These are phyloP conservation scores for Borovskyia barvae DNA, from an alignment of 208 protist species.

Conservation along the genomic window DNA sequence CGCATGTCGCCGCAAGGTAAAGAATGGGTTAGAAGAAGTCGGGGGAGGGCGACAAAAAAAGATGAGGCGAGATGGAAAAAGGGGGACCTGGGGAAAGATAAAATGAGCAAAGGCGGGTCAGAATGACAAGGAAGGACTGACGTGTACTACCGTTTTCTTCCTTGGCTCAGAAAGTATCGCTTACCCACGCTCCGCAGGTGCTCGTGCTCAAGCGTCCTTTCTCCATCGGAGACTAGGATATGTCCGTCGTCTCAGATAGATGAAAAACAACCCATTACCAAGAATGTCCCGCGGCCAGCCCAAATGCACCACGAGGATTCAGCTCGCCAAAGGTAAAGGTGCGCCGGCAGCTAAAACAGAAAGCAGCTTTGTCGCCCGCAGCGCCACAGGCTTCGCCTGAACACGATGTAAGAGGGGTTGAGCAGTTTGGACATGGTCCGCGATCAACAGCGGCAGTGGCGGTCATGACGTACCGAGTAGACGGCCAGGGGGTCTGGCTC, in stretches of 20 bases:
- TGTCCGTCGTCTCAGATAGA: too few species aligned
- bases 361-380: constrained; percentile 49
- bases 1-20: not conserved
- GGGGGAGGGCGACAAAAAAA: not conserved
- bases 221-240: too few species aligned
- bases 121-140: too few species aligned
- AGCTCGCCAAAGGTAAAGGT: constrained; percentile 79
- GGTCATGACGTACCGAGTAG: constrained; percentile 22
- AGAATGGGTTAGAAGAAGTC: not conserved
- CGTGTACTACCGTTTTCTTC: too few species aligned
- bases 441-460: constrained; percentile 34
- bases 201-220: too few species aligned
- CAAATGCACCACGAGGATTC: constrained; percentile 9
- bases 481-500: constrained; percentile 18
- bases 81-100: not conserved
- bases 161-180: too few species aligned
- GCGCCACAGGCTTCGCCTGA: constrained; percentile 15
- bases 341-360: constrained; percentile 79
- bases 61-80: not conserved
- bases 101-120: not conserved
- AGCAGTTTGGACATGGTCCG: constrained; percentile 72
- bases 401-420: constrained; percentile 42
- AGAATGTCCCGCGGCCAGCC: too few species aligned
- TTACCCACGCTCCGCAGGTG: too few species aligned
- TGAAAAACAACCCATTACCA: too few species aligned